Evolutionary conservation across 2,329 filamentous ascomycete species (phyloP).

Genomic region (Pseudocercospora pini-densiflorae): DNA sequence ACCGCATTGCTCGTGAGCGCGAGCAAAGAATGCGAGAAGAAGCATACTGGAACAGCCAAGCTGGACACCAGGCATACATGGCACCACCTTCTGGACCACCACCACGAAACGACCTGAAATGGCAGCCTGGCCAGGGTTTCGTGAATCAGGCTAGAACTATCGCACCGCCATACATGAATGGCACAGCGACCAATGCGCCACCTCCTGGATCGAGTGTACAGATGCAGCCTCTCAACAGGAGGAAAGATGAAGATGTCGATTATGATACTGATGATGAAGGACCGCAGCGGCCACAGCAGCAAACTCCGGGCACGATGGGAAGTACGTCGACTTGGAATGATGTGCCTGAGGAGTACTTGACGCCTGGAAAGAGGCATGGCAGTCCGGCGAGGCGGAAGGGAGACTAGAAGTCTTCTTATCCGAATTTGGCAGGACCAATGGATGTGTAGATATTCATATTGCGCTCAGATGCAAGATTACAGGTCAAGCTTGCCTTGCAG

Average conservation of each 20-base stretch:
- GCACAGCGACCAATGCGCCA: conserved; percentile 8
- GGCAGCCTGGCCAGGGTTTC: conserved; percentile 40
- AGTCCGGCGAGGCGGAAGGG: conserved; percentile 38
- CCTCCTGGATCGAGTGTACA: conserved; percentile 39
- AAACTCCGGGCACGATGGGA: conserved; percentile 8
- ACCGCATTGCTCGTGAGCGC: conserved; percentile 55
- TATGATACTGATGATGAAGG: conserved; percentile 35
- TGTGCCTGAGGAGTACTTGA: conserved; percentile 51
- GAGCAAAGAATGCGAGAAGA: conserved; percentile 42
- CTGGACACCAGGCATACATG: conserved; percentile 18
- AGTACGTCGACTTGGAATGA: conserved; percentile 54
- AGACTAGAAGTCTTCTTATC: conserved; percentile 25
- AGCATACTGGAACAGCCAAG: conserved; percentile 22
- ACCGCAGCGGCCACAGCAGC: conserved; percentile 4
- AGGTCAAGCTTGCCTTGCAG: no score
- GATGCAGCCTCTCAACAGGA: conserved; percentile 47
- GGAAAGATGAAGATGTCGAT: conserved; percentile 44
- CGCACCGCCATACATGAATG: conserved; percentile 16
- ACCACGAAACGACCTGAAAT: conserved; percentile 26
- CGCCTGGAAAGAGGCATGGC: conserved; percentile 36
- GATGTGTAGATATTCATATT: conserved; percentile 12
- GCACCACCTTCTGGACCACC: conserved; percentile 17
- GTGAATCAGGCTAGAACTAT: conserved; percentile 40
- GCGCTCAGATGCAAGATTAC: background rate
- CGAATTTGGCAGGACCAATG: background rate